Percentiles rank a stretch among this genome's conserved stretches.
These are phyloP conservation scores for Leishmania martiniquensis DNA, from an alignment of 208 protist genomes.

Conservation along the genomic window DNA sequence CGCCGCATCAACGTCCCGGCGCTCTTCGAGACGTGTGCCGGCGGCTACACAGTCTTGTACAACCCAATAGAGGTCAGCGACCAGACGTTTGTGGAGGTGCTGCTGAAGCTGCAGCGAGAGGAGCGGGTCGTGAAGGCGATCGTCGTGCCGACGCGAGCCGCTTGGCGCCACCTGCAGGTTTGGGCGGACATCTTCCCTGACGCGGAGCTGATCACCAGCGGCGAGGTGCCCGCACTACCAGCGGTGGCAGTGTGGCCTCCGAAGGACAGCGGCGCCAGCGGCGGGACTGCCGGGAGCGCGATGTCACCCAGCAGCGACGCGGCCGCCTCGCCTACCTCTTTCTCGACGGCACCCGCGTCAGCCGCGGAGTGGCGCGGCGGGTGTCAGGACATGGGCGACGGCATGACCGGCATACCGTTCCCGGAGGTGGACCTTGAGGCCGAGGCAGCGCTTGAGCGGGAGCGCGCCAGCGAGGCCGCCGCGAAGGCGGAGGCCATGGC, in stretches of 20 bases:
- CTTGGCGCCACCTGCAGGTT: conserved; percentile 62
- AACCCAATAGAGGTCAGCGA: conserved; percentile 82
- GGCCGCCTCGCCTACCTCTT: not conserved
- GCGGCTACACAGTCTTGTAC: conserved; percentile 83
- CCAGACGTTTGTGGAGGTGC: conserved; percentile 51
- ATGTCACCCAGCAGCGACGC: no score
- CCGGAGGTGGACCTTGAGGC: conserved; percentile 67
- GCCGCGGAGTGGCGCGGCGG: conserved; percentile 33
- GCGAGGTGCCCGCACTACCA: conserved; percentile 27
- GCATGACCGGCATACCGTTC: conserved; percentile 65
- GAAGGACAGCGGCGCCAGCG: not conserved
- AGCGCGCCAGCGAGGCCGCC: conserved; percentile 12
- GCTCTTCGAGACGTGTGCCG: conserved; percentile 37
- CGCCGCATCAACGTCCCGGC: conserved; percentile 13
- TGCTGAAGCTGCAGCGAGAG: conserved; percentile 62
- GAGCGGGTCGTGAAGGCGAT: conserved; percentile 73
- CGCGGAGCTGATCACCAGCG: conserved; percentile 53
- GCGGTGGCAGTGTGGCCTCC: not conserved
- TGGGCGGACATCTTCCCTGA: conserved; percentile 87
- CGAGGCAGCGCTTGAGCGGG: conserved; percentile 25
- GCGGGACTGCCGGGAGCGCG: not conserved
- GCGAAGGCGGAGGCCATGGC: conserved; percentile 14
- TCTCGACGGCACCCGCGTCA: not conserved
- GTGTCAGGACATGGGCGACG: conserved; percentile 66
- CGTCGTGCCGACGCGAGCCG: conserved; percentile 74